Conservation (phyloP, 2,329 filamentous ascomycete genomes). For the Talaromyces verruculosus region DNA sequence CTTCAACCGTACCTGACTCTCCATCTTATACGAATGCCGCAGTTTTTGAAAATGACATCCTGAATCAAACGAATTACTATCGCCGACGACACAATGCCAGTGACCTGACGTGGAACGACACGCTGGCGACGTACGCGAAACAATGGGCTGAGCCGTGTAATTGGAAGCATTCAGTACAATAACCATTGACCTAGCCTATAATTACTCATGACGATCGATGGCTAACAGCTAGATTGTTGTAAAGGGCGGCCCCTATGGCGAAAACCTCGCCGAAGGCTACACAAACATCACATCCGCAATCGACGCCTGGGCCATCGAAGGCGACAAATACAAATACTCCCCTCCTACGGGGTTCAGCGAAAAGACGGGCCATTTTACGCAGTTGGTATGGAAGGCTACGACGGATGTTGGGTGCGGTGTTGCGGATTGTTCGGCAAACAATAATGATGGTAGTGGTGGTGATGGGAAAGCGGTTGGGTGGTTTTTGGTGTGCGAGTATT, state of each 20-base stretch:
- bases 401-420: constrained; percentile 62
- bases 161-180: constrained; percentile 19
- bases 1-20: background rate
- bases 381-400: constrained; percentile 69
- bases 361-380: constrained; percentile 71
- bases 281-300: constrained; percentile 59
- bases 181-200: background rate
- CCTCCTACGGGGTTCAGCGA: constrained; percentile 57
- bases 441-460: constrained; percentile 25
- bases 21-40: constrained; percentile 17
- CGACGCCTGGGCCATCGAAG: constrained; percentile 66
- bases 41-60: constrained; percentile 7
- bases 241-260: constrained; percentile 64
- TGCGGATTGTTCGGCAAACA: constrained; percentile 30
- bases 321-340: constrained; percentile 59
- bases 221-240: background rate
- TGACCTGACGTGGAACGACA: constrained; percentile 64
- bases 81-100: constrained; percentile 75
- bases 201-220: too few relatives aligned
- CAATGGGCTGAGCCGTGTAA: constrained; percentile 63
- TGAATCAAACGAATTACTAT: constrained; percentile 39
- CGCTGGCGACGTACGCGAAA: constrained; percentile 63
- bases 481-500: constrained; percentile 71
- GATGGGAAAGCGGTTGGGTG: constrained; percentile 50
- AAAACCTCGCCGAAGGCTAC: constrained; percentile 72